Conservation (phyloP, 1,284 basidiomycete genomes). For the Malassezia obtusa region DNA sequence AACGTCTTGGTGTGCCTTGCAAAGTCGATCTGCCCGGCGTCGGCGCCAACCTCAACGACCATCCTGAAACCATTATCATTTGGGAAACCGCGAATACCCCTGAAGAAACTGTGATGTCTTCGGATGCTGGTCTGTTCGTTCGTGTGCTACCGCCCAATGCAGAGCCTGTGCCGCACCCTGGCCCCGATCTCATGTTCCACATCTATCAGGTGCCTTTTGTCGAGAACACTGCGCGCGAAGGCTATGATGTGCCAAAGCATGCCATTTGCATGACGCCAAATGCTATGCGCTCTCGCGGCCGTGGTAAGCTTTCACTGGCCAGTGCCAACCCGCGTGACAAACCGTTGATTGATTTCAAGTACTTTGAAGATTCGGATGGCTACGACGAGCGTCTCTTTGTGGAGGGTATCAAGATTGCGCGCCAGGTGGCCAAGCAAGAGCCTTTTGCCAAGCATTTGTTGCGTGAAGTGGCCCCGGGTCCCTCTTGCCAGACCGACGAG, state of each 20-base stretch:
- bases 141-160: slow-evolving; percentile 29
- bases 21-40: slow-evolving; percentile 53
- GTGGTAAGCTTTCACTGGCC: slow-evolving; percentile 47
- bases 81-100: slow-evolving; percentile 47
- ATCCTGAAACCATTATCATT: slow-evolving; percentile 49
- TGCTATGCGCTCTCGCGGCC: slow-evolving; percentile 50
- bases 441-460: slow-evolving; percentile 50
- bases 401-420: slow-evolving; percentile 54
- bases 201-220: slow-evolving; percentile 46
- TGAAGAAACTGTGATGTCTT: slow-evolving; percentile 47
- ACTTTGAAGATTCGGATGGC: slow-evolving; percentile 52
- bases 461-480: slow-evolving; percentile 50
- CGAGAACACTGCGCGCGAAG: slow-evolving; percentile 46
- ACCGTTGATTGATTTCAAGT: slow-evolving; percentile 53
- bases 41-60: slow-evolving; percentile 55
- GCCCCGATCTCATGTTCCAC: slow-evolving; percentile 48
- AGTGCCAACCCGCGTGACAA: slow-evolving; percentile 50
- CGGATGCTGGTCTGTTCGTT: slow-evolving; percentile 47
- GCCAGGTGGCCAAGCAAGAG: slow-evolving; percentile 50
- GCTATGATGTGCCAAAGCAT: slow-evolving; percentile 42
- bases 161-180: slow-evolving; percentile 36
- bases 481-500: slow-evolving; percentile 41
- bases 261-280: slow-evolving; percentile 50
- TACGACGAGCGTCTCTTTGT: slow-evolving; percentile 53
- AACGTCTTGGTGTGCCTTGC: slow-evolving; percentile 49